A percentile compares a stretch with the other conserved stretches of the same genome.
phyloP scores from a whole-genome alignment of 78 protist species.

The Planoprotostelium fungivorum region DNA sequence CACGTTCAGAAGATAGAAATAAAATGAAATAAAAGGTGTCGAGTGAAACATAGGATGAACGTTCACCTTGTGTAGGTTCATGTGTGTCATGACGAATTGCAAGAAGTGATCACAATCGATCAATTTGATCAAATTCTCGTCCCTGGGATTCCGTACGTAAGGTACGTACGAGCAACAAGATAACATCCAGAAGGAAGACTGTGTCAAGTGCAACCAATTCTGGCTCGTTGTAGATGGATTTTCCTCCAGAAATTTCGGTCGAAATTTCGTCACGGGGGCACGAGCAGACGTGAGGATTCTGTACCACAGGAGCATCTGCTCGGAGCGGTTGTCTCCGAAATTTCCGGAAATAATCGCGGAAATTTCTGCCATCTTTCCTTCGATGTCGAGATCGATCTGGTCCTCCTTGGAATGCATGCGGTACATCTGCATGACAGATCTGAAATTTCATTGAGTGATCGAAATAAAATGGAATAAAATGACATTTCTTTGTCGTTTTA shows the following conservation, averaged over 20 bases:
- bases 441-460: no score
- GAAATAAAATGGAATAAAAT: no score
- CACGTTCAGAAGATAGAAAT: not conserved
- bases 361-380: not conserved
- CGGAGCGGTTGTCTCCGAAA: not conserved
- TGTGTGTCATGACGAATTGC: not conserved
- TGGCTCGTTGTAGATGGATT: not conserved
- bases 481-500: no score
- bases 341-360: not conserved
- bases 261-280: not conserved
- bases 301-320: not conserved
- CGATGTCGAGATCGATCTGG: not conserved
- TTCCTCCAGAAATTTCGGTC: not conserved
- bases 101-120: not conserved
- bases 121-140: not conserved
- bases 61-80: not conserved
- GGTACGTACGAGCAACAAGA: not conserved
- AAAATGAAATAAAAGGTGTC: not conserved
- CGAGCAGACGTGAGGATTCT: not conserved
- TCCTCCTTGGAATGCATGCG: not conserved
- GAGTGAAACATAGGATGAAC: no score
- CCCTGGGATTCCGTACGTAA: not conserved
- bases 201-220: not conserved
- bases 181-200: not conserved
- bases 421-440: not conserved